Evolutionary conservation across 148 eudicot species (phyloP), one percentile per base, ranked within the genome.

Genomic region (Nyssa sinensis): DNA sequence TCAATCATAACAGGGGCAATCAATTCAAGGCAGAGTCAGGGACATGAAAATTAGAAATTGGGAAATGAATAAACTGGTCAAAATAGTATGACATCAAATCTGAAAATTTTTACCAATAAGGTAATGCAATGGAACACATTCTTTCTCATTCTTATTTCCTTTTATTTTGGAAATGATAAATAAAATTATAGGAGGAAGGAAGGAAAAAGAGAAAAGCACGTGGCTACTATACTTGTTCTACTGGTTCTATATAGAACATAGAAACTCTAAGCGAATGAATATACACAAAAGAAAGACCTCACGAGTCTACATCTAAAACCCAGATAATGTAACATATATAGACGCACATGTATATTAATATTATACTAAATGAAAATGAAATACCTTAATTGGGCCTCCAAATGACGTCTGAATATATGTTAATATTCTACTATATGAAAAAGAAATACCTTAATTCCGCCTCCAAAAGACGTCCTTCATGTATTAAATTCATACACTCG

Each of bases 401-500:
- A 70, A 51, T 66, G 55, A 28, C 58, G 77, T 0, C 74, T 12
- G 17, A 11, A 44, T 44, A 44, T 44, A 41, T 6, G 12, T 41
- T 7, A 7, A 51, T 19, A 51, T 51, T 5, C 16, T 51, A 17
- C 16, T 51, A n/a, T 55, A 55, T 55, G 6, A 29, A 67, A 0
- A 47, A n/a, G 2, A 27, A 35, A 27, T 33, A 75, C 78, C 80
- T 77, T 10, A 71, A 70, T 12, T 64, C 57, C 49, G 75, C 39
- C 16, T 77, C 66, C 9, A 80, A 70, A 51, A 71, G 59, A 30
- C 61, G 78, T 1, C 78, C 78, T 58, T 79, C 74, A 27, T 82
- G 69, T 23, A 73, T 57, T 6, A 66, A 57, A 6, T 74, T 62
- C 37, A 74, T 32, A 29, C 55, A 49, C 31, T 78, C 77, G 10